Conservation (phyloP, 129 eudicot genomes). For the Dittrichia graveolens region DNA sequence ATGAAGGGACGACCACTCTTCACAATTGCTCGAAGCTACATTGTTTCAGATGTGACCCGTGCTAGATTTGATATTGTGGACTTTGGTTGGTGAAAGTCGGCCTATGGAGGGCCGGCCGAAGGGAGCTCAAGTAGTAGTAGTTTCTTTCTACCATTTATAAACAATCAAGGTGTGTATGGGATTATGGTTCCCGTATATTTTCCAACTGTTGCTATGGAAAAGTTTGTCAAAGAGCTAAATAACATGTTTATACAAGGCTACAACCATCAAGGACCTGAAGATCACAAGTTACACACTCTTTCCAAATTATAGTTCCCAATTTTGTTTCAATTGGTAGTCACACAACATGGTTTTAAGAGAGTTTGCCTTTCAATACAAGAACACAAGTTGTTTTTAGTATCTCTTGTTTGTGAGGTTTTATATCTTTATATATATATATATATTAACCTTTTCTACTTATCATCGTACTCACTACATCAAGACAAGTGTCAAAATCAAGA, state of each 20-base stretch:
- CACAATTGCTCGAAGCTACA: slow-evolving; percentile 3
- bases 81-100: slow-evolving; percentile 59
- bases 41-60: slow-evolving; percentile 37
- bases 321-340: not conserved
- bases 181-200: slow-evolving; percentile 32
- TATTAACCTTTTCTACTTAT: no score
- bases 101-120: slow-evolving; percentile 41
- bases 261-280: not conserved
- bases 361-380: not conserved
- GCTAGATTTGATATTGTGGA: slow-evolving; percentile 34
- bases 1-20: slow-evolving; percentile 37
- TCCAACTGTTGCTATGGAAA: slow-evolving; percentile 6
- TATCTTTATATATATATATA: no score
- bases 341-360: not conserved
- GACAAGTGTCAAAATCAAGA: no score
- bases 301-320: not conserved
- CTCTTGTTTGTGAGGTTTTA: no score
- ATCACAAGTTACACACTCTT: not conserved
- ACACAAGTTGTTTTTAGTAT: no score
- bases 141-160: slow-evolving; percentile 24
- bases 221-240: slow-evolving; percentile 23
- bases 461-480: no score
- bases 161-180: slow-evolving; percentile 36
- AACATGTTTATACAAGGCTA: slow-evolving; percentile 9
- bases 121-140: slow-evolving; percentile 26